Evolutionary conservation across 768 basidiomycete genomes (phyloP).

Genomic region (Trametes maxima): DNA sequence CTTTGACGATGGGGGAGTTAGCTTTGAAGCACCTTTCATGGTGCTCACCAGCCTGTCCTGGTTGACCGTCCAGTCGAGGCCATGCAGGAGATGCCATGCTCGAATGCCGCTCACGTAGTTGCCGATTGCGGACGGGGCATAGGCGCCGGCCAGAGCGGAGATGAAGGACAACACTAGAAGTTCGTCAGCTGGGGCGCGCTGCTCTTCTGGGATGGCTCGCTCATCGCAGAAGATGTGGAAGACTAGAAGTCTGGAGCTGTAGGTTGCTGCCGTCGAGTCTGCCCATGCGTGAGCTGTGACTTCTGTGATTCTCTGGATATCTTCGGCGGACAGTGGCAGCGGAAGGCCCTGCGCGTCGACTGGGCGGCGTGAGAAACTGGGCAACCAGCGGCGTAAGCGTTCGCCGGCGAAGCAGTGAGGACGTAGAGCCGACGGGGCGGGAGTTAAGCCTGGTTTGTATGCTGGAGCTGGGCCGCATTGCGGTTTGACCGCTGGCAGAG

Average conservation of each 20-base stretch:
- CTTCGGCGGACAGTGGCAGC: conserved; percentile 13
- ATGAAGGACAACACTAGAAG: conserved; percentile 31
- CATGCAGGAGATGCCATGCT: conserved; percentile 52
- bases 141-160: conserved; percentile 30
- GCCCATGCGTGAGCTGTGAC: conserved; percentile 36
- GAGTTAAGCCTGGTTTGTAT: too few species aligned
- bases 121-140: conserved; percentile 35
- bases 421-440: too few species aligned
- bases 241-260: conserved; percentile 40
- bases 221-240: conserved; percentile 46
- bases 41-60: conserved; percentile 31
- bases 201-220: conserved; percentile 33
- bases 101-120: conserved; percentile 43
- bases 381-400: conserved; percentile 13
- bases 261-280: conserved; percentile 35
- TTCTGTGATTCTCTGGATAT: conserved; percentile 28
- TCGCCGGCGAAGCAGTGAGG: neutral
- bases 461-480: too few species aligned
- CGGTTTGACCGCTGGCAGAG: too few species aligned
- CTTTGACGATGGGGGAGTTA: conserved; percentile 37
- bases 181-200: conserved; percentile 33
- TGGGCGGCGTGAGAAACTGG: neutral
- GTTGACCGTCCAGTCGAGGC: conserved; percentile 36
- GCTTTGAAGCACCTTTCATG: conserved; percentile 33
- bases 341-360: neutral